Evolutionary conservation across 805 yeast genomes (phyloP).

Genomic region (Kluyveromyces aestuarii): DNA sequence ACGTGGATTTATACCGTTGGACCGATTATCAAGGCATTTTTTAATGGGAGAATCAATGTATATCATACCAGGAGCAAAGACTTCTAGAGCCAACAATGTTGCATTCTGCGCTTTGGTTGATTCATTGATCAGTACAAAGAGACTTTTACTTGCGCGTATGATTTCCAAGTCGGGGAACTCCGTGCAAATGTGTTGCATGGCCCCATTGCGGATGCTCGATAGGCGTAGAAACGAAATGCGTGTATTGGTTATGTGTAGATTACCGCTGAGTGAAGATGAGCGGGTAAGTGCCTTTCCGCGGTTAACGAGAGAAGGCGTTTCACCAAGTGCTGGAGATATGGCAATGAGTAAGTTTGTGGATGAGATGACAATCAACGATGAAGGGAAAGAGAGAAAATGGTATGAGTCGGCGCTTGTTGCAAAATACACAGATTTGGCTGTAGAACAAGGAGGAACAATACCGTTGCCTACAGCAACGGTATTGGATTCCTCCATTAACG

Average conservation of each 20-base stretch:
- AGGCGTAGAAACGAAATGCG: slow-evolving; percentile 15
- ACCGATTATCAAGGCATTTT: slow-evolving; percentile 47
- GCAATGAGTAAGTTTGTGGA: slow-evolving; percentile 38
- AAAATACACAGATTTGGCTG: slow-evolving; percentile 14
- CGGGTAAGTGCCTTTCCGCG: slow-evolving; percentile 45
- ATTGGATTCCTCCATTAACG: slow-evolving; percentile 8
- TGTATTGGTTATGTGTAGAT: slow-evolving; percentile 40
- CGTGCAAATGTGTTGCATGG: slow-evolving; percentile 44
- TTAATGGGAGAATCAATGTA: slow-evolving; percentile 50
- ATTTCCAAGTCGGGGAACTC: slow-evolving; percentile 44
- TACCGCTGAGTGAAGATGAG: slow-evolving; percentile 74
- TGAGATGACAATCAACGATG: slow-evolving; percentile 33
- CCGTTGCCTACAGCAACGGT: slow-evolving; percentile 15
- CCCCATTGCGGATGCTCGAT: slow-evolving; percentile 34
- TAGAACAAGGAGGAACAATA: slow-evolving; percentile 3
- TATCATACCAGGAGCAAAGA: slow-evolving; percentile 34
- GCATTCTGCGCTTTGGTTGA: slow-evolving; percentile 42
- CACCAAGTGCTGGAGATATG: slow-evolving; percentile 23
- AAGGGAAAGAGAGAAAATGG: slow-evolving; percentile 15
- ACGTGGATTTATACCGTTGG: slow-evolving; percentile 45
- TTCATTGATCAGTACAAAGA: slow-evolving; percentile 39
- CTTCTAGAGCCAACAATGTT: slow-evolving; percentile 30
- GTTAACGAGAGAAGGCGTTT: slow-evolving; percentile 26
- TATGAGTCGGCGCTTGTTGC: slow-evolving; percentile 14
- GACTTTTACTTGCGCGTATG: slow-evolving; percentile 53